Evolutionary conservation across 495 filamentous ascomycete species (phyloP).

Genomic region (Xylaria nigripes): DNA sequence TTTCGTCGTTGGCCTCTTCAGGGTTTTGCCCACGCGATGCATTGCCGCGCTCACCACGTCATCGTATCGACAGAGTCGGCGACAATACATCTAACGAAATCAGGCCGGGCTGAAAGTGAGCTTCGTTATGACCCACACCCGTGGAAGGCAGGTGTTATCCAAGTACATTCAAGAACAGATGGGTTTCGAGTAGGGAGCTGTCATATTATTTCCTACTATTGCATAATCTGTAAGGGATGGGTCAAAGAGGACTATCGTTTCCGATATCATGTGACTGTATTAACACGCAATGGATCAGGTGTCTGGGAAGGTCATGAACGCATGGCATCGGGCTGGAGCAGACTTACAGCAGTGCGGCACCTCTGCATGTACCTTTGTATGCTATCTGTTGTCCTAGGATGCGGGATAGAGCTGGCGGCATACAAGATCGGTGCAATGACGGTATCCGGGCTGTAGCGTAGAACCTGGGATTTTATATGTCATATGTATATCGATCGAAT

Average conservation of each 20-base stretch:
- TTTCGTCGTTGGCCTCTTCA: constrained; percentile 30
- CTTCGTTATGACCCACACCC: not conserved
- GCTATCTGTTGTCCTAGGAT: not conserved
- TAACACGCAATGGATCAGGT: not conserved
- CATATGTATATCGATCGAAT: constrained; percentile 7
- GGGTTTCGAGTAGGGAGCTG: not conserved
- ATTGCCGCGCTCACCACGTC: constrained; percentile 5
- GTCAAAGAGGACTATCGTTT: not conserved
- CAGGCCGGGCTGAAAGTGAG: not conserved
- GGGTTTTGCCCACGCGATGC: constrained; percentile 2
- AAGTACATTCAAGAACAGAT: not conserved
- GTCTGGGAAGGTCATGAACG: not conserved
- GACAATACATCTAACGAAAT: not conserved
- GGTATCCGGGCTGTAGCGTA: constrained; percentile 1
- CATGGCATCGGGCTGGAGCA: not conserved
- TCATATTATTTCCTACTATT: not conserved
- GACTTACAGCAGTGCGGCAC: constrained; percentile 2
- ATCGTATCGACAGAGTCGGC: constrained; percentile 6
- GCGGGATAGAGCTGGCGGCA: not conserved
- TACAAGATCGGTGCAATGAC: not conserved
- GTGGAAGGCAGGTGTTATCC: not conserved
- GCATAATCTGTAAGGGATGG: not conserved
- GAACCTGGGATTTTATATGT: not conserved
- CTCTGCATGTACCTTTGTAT: not conserved
- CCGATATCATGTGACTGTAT: not conserved